These are phyloP conservation scores for Exophiala viscosa DNA, from an alignment of 2,329 filamentous ascomycete species.

Conservation along the genomic window DNA sequence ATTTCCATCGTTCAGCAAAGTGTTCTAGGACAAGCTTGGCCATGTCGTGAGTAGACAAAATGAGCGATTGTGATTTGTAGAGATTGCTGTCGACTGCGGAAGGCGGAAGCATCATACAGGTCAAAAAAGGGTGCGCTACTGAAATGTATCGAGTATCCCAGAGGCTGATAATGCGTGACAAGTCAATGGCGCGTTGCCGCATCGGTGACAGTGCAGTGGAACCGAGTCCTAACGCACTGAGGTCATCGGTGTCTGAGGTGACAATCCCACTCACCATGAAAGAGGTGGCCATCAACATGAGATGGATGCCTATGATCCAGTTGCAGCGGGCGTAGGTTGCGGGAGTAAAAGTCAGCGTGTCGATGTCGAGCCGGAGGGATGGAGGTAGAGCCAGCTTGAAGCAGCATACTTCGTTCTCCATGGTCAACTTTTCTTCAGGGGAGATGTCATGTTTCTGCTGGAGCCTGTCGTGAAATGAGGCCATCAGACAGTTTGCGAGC, in stretches of 20 bases:
- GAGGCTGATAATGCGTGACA: slow-evolving; percentile 21
- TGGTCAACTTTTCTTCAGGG: slow-evolving; percentile 17
- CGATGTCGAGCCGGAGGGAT: slow-evolving; percentile 15
- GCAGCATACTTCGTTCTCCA: slow-evolving; percentile 22
- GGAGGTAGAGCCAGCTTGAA: slow-evolving; percentile 20
- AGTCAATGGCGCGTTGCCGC: slow-evolving; percentile 18
- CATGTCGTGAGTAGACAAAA: slow-evolving; percentile 17
- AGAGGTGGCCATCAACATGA: slow-evolving; percentile 20
- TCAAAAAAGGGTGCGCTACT: slow-evolving; percentile 18
- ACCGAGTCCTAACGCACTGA: slow-evolving; percentile 13
- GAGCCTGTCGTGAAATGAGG: slow-evolving; percentile 16
- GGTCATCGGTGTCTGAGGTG: slow-evolving; percentile 14
- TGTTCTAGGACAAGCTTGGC: slow-evolving; percentile 17
- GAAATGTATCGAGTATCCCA: slow-evolving; percentile 22
- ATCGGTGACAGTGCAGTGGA: slow-evolving; percentile 4
- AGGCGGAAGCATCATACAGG: slow-evolving; percentile 20
- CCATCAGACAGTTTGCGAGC: slow-evolving; percentile 19
- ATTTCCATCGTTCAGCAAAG: slow-evolving; percentile 17
- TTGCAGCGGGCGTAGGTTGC: slow-evolving; percentile 17
- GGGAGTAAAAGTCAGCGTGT: slow-evolving; percentile 12
- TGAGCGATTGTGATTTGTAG: slow-evolving; percentile 12
- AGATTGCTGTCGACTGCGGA: slow-evolving; percentile 16
- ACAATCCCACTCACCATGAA: slow-evolving; percentile 18
- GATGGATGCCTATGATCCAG: slow-evolving; percentile 23
- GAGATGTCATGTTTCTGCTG: slow-evolving; percentile 19